Evolutionary conservation across 2,329 filamentous ascomycete species (phyloP).

Genomic region (Cercospora beticola): DNA sequence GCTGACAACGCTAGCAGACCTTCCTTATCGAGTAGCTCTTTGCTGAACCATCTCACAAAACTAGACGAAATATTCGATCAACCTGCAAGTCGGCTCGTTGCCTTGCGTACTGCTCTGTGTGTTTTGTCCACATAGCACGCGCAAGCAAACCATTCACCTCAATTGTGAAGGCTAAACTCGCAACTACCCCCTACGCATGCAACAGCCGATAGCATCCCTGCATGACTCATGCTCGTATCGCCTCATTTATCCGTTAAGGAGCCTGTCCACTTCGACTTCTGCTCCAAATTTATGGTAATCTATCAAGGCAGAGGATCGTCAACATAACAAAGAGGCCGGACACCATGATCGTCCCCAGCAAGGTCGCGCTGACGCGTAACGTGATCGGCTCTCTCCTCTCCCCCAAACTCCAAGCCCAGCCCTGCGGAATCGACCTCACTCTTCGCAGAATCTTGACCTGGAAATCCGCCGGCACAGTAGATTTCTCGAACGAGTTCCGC

Average conservation of each 20-base stretch:
- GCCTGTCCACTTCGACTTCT: background rate
- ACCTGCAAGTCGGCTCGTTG: no score
- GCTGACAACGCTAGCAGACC: background rate
- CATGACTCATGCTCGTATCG: background rate
- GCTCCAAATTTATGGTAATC: background rate
- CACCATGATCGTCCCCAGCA: conserved; percentile 22
- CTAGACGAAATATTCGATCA: no score
- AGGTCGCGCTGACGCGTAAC: conserved; percentile 8
- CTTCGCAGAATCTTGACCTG: conserved; percentile 17
- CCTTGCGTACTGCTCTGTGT: no score
- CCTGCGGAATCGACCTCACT: conserved; percentile 25
- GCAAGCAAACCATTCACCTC: background rate
- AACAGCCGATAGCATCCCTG: background rate
- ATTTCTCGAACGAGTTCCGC: conserved; percentile 20
- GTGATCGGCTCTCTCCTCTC: conserved; percentile 17
- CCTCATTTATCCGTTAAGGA: background rate
- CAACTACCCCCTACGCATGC: background rate
- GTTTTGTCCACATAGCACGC: background rate
- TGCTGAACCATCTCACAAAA: background rate
- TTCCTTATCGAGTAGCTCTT: background rate
- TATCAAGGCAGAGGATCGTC: background rate
- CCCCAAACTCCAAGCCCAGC: conserved; percentile 17
- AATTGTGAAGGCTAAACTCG: background rate
- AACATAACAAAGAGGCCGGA: background rate
- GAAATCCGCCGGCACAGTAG: conserved; percentile 20